Base-by-base conservation (phyloP, 306 rosid species). In the Parietaria judaica region DNA sequence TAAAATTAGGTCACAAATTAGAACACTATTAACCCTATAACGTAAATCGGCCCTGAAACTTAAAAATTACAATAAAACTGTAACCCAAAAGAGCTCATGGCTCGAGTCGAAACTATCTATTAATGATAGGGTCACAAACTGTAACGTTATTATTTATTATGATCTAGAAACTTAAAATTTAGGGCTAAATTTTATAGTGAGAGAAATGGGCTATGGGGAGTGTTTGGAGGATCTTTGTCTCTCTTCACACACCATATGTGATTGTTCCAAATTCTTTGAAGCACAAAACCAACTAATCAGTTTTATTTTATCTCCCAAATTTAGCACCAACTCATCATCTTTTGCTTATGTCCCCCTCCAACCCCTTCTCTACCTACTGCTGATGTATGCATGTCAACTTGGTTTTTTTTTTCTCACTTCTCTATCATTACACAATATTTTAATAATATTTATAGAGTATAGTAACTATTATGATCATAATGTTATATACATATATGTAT, bases 231-330 rank as follows among this genome's bases (percentile, higher is more conserved):
- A 76, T 78, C 76, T 72, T 78, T 79, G 70, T 65, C 70, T 56
- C 66, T 64, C 69, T 80, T 54, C 16, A 51, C 62, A 62, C 36
- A 38, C 50, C 79, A 70, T 70, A 74, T 78, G 83, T 11, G 56
- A 17, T 15, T 74, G 74, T 76, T 76, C 75, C 80, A 65, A 54
- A 36, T 44, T 44, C 15, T 56, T n/a, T 34, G 56, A 51, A 65
- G 60, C 73, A 58, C 51, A 77, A 65, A 80, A 74, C 67, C 61
- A 58, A 41, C 37, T 59, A 65, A 61, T 69, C 64, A 54, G 69
- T 54, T 64, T 36, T 57, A 55, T 43, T 31, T 51, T 62, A 60
- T 58, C 67, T 15, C 46, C 54, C 31, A 6, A 23, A 23, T 2
- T 69, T 13, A 39, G 58, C 45, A 73, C 70, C 78, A 41, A 64